Base-by-base conservation (phyloP, 2,329 filamentous ascomycete genomes). In the Apiospora kogelbergensis region DNA sequence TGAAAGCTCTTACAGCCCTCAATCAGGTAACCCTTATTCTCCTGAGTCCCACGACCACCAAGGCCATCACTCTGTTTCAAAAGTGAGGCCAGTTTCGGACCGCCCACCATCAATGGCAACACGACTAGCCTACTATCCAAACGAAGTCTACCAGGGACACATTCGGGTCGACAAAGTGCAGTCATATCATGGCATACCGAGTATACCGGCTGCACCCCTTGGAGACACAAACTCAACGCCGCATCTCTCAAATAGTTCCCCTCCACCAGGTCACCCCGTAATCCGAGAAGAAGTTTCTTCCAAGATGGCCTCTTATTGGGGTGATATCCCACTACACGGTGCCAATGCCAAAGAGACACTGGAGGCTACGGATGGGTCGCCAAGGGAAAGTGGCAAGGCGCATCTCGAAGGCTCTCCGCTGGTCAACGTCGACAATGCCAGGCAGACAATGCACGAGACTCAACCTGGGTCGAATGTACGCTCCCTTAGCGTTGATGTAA, bases 291-390 rank as follows among this genome's bases (percentile, higher is more conserved):
- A 69, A 17, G 69, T 72, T 46, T 45, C 70, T 5, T 69, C 71
- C 7, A 72, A 70, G 69, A 63, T 26, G 37, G 65, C 71, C 15
- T 69, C 69, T 9, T 78, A 77, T 63, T 78, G 74, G 77, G 74
- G 72, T 2, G 74, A 74, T 65, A 69, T 65, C 15, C 63, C 63
- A 37, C 1, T 60, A n/a, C 15, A 33, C 30, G 10, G 2, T 22
- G 30, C n/a, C 17, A 60, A 2, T 6, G 6, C 3, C 9, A 13
- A 37, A 3, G 17, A 33, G 17, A n/a, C 2, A 33, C 26, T 10
- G 48, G 15, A 6, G 6, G 7, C 26, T 20, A n/a, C 26, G 3
- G 17, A 57, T 10, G 48, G 30, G 17, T 33, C 7, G 2, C 26
- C 17, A 6, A 7, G 2, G 30, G 20, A n/a, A 22, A 60, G 20